Evolutionary conservation across 225 moss, liverwort and hornwort genomes (phyloP).

Genomic region (Rhytidiadelphus loreus): DNA sequence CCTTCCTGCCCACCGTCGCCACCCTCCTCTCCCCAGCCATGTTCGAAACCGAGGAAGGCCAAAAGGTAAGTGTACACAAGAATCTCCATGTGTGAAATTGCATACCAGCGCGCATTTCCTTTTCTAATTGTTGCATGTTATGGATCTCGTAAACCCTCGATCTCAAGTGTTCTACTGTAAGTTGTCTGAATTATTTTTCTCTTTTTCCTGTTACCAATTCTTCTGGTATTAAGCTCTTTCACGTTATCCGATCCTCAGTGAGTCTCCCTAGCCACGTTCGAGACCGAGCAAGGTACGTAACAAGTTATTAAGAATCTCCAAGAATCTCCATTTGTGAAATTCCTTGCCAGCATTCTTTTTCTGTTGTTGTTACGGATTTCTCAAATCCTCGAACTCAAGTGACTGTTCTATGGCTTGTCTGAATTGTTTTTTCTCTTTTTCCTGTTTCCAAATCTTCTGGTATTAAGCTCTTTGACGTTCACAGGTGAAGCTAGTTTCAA

Average conservation of each 20-base stretch:
- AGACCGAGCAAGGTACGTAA: not conserved
- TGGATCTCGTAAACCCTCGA: not conserved
- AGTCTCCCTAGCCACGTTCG: slow-evolving; percentile 7
- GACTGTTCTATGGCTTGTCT: not conserved
- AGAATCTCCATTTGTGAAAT: not conserved
- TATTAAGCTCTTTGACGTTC: not conserved
- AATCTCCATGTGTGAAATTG: not conserved
- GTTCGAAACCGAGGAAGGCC: slow-evolving; percentile 5
- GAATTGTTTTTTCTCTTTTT: not conserved
- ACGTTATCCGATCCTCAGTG: not conserved
- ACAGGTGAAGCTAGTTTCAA: not conserved
- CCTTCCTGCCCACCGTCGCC: slow-evolving; percentile 39
- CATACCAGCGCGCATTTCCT: too few species aligned
- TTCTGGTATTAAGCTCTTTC: not conserved
- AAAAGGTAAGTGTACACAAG: not conserved
- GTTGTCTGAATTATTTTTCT: too few species aligned
- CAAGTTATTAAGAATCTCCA: too few species aligned
- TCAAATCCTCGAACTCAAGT: not conserved
- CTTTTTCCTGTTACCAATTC: not conserved
- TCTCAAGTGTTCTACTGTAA: not conserved
- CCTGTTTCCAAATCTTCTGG: not conserved
- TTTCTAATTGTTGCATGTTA: not conserved
- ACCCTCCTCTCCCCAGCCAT: slow-evolving; percentile 22
- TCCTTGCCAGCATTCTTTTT: not conserved
- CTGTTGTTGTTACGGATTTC: not conserved